phyloP scores from a whole-genome alignment of 106 monocot species.

The Allium sativum region DNA sequence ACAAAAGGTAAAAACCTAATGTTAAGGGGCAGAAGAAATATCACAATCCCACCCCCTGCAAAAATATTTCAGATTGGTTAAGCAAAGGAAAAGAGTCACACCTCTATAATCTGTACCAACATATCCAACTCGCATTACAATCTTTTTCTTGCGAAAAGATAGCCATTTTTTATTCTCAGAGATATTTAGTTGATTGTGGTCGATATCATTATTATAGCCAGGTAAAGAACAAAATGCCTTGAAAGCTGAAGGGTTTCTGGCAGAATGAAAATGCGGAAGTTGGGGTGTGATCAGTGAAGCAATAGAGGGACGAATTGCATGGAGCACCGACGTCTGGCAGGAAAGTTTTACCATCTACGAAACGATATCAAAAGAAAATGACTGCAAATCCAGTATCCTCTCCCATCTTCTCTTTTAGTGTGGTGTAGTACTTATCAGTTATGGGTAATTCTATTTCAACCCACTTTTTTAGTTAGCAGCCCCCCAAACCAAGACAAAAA shows the following conservation, averaged over 20 bases:
- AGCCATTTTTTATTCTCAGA: conserved; percentile 40
- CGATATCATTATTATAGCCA: not conserved
- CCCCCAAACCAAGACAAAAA: too few relatives aligned
- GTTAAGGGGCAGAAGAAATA: not conserved
- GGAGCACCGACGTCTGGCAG: not conserved
- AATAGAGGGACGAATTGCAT: conserved; percentile 16
- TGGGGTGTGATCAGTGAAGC: conserved; percentile 6
- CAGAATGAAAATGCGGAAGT: not conserved
- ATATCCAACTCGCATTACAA: conserved; percentile 86
- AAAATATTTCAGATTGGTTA: not conserved
- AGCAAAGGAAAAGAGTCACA: conserved; percentile 7
- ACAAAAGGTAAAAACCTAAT: conserved; percentile 2
- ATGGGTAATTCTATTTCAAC: too few relatives aligned
- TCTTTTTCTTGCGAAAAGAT: conserved; percentile 86
- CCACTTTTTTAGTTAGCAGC: too few relatives aligned
- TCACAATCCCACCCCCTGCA: not conserved
- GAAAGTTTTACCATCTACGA: too few relatives aligned
- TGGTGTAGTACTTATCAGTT: too few relatives aligned
- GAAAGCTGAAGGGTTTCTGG: conserved; percentile 5
- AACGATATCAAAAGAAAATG: too few relatives aligned
- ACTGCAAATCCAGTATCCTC: too few relatives aligned
- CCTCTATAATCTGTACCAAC: conserved; percentile 86
- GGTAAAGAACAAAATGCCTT: conserved; percentile 13
- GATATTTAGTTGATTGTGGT: not conserved
- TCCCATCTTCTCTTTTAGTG: too few relatives aligned